Base-by-base conservation (phyloP, 2,329 filamentous ascomycete species). In the Daldinia sp. region DNA sequence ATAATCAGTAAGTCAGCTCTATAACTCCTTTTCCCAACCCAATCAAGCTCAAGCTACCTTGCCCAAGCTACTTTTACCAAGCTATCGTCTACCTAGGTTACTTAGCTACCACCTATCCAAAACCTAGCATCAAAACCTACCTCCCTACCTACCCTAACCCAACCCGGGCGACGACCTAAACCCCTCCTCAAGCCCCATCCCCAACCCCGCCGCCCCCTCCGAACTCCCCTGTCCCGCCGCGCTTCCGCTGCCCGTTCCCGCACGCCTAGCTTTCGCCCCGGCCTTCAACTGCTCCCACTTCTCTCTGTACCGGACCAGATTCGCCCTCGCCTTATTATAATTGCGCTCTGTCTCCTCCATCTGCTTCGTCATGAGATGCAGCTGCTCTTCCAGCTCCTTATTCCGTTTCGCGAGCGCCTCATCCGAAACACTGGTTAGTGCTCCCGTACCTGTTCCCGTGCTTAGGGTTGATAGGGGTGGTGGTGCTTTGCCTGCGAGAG, bases 321-420 rank as follows among this genome's bases (percentile, higher is more conserved):
- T 86, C 70, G 83, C 81, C 64, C 84, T 79, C 74, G 84, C 82
- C 69, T 83, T 85, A 29, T 78, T 79, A 51, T 86, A 83, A 57
- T 85, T 84, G 73, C 80, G 82, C 79, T 97, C 87, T 48, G 92
- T 79, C 47, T 84, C 84, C 48, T 90, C 87, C 69, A 89, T 83
- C 66, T 91, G 86, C 68, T 84, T 85, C 55, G 83, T 77, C 62
- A 85, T 79, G 17, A 80, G 78, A 7, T 80, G 78, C 19, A 93
- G 77, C 71, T 90, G 83, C 54, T 90, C 87, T 74, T 93, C 90
- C 11, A 93, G 78, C 66, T 93, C 90, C 47, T 80, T 80, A 21
- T 89, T 82, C 70, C 83, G 84, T 55, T 75, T 79, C 47, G 76
- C 77, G 48, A 85, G 71, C 5, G 75, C 73, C 30, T 83, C 81